Conservation (phyloP, 768 basidiomycete genomes). For the Trametes cubensis region DNA sequence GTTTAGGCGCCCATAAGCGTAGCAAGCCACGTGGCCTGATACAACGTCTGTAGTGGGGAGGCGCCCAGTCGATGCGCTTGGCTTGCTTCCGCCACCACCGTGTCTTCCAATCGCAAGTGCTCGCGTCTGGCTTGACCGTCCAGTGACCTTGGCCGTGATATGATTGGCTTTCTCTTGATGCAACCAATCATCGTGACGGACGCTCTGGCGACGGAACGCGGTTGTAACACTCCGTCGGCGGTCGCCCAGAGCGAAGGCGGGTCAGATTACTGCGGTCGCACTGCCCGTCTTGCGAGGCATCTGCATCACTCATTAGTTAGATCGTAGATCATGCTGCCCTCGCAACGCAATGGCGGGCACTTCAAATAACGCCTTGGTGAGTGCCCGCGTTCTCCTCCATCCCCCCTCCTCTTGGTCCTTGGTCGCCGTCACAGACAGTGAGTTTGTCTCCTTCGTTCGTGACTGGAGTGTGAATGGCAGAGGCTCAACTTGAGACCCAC, state of each 20-base stretch:
- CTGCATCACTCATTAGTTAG: conserved; percentile 17
- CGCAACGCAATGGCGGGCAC: conserved; percentile 15
- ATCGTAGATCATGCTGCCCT: conserved; percentile 18
- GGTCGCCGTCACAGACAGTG: conserved; percentile 12
- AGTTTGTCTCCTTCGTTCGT: not conserved
- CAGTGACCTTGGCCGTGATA: not conserved
- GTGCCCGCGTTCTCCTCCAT: not conserved
- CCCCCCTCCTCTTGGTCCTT: not conserved
- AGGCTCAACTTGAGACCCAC: not conserved
- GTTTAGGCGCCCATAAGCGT: conserved; percentile 13
- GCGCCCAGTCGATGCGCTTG: not conserved
- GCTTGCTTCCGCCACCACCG: not conserved
- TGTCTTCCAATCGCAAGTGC: not conserved
- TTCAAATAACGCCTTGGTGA: conserved; percentile 18
- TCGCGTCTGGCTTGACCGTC: not conserved
- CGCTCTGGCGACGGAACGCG: not conserved
- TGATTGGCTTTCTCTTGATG: not conserved
- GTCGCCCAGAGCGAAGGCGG: not conserved
- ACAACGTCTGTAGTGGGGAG: not conserved
- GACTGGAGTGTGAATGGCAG: not conserved
- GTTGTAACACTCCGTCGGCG: not conserved
- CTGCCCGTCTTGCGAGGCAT: conserved; percentile 4
- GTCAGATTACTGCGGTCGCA: conserved; percentile 14
- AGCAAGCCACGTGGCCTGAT: conserved; percentile 15
- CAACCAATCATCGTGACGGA: not conserved